phyloP scores from a whole-genome alignment of 169 alveolate species.

The Neospora caninum region DNA sequence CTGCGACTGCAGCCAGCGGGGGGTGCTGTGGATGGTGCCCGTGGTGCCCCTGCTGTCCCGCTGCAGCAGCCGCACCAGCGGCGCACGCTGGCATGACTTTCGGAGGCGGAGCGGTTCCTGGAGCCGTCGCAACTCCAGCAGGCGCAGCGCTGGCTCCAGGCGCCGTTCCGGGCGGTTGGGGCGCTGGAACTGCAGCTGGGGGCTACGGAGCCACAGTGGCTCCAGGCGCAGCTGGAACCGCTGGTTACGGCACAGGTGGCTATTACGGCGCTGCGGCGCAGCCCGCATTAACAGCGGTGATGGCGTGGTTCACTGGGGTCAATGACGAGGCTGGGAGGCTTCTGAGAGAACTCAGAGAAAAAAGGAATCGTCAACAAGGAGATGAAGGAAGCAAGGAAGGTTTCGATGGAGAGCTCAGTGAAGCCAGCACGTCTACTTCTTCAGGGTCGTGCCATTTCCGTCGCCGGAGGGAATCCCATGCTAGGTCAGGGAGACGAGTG shows the following conservation, averaged over 20 bases:
- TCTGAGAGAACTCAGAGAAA: not conserved
- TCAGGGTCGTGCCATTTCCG: too few species aligned
- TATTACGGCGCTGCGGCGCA: not conserved
- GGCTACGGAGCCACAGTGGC: not conserved
- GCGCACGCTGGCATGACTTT: constrained; percentile 27
- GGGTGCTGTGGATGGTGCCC: constrained; percentile 29
- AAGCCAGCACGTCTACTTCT: not conserved
- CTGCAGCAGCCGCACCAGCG: constrained; percentile 43
- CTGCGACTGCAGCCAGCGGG: constrained; percentile 32
- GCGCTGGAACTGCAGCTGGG: not conserved
- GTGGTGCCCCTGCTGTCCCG: constrained; percentile 48
- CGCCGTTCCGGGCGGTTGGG: not conserved
- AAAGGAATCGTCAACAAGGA: not conserved
- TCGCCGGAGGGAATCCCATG: not conserved
- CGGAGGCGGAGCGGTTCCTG: not conserved
- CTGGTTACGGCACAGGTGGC: not conserved
- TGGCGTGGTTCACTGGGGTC: constrained; percentile 1
- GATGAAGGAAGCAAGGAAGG: not conserved
- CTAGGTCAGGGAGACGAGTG: not conserved
- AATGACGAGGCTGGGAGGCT: not conserved
- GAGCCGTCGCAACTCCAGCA: not conserved
- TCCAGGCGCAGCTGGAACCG: constrained; percentile 20
- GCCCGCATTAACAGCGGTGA: not conserved
- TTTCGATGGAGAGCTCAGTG: not conserved
- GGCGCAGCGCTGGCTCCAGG: constrained; percentile 34